Percentiles rank a stretch among this genome's conserved stretches.
Evolutionary conservation across 2,329 filamentous ascomycete species (phyloP).

Genomic region (Acarospora socialis): DNA sequence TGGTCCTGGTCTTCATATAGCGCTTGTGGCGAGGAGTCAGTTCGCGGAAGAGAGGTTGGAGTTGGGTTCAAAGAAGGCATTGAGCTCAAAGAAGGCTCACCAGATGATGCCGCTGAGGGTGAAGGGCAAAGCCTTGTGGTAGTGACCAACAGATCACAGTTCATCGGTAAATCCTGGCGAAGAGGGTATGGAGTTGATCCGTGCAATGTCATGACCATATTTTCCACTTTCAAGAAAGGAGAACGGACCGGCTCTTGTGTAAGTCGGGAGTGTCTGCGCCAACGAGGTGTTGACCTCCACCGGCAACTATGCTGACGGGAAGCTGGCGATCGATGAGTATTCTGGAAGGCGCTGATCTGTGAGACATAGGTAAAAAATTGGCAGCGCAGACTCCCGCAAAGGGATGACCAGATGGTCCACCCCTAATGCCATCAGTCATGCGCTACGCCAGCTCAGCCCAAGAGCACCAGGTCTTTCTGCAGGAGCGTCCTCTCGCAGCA

Average conservation of each 20-base stretch:
- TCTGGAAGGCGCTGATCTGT: not conserved
- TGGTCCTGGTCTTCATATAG: not conserved
- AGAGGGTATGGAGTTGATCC: no score
- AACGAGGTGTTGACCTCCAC: not conserved
- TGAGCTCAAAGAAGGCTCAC: no score
- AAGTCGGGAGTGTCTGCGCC: not conserved
- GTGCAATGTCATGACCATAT: no score
- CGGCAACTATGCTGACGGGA: not conserved
- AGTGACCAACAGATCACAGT: no score
- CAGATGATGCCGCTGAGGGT: no score
- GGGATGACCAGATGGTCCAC: not conserved
- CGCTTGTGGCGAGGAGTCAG: not conserved
- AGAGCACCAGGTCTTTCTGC: no score
- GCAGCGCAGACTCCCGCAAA: not conserved
- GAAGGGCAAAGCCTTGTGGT: no score
- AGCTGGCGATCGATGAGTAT: not conserved
- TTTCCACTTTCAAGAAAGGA: no score
- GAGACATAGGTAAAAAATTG: slow-evolving; percentile 1
- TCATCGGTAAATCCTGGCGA: no score
- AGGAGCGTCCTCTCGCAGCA: no score
- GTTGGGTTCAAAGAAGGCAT: no score
- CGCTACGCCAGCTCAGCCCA: not conserved
- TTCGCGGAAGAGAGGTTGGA: not conserved
- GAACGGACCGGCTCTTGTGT: not conserved
- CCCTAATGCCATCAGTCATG: not conserved